phyloP scores from a whole-genome alignment of 192 early-diverging fungal genomes.

The Linnemannia exigua region DNA sequence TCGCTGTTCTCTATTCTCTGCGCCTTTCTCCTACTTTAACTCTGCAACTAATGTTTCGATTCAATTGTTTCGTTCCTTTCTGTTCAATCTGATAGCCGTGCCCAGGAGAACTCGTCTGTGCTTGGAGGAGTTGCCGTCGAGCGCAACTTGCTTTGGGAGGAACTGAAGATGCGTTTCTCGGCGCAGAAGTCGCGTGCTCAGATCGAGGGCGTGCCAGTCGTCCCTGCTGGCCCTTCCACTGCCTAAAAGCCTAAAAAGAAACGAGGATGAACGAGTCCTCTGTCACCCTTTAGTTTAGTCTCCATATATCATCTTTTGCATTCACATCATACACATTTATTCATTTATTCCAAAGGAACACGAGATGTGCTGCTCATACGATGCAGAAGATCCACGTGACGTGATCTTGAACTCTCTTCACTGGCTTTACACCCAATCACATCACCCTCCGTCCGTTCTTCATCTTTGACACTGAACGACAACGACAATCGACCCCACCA shows the following conservation, averaged over 20 bases:
- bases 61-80: neutral
- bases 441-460: neutral
- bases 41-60: neutral
- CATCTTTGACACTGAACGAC: neutral
- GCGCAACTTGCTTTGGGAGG: conserved; percentile 67
- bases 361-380: neutral
- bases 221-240: conserved; percentile 25
- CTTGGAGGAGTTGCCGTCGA: conserved; percentile 75
- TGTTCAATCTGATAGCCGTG: conserved; percentile 68
- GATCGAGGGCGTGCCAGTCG: conserved; percentile 24
- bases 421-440: no score
- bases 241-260: conserved; percentile 17
- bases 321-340: neutral
- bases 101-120: conserved; percentile 93
- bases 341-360: neutral
- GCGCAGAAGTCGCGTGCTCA: conserved; percentile 23
- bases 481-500: neutral
- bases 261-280: neutral
- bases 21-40: neutral
- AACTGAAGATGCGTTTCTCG: conserved; percentile 62
- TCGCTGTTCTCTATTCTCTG: neutral
- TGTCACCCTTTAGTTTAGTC: neutral
- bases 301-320: neutral
- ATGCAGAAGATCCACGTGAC: neutral
- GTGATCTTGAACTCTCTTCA: neutral